Evolutionary conservation across 306 rosid genomes (phyloP).

Genomic region (Morella rubra): DNA sequence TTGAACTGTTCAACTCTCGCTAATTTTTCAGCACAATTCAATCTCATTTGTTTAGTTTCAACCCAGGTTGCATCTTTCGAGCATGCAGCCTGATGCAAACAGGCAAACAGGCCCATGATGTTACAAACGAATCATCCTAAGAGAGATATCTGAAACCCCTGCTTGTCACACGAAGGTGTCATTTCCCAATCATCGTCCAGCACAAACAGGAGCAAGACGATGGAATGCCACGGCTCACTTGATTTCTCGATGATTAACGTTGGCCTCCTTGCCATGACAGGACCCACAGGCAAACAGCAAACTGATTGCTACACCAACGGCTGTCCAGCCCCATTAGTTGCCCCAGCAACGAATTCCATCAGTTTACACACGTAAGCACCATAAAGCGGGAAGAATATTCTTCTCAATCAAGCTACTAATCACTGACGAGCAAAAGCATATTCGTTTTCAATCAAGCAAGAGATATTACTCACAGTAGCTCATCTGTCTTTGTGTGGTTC

Average conservation of each 20-base stretch:
- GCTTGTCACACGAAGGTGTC: too few species aligned
- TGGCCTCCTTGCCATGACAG: too few species aligned
- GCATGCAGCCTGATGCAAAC: background rate
- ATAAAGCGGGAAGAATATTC: too few species aligned
- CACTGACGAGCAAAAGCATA: background rate
- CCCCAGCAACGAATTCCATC: too few species aligned
- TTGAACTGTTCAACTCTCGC: too few species aligned
- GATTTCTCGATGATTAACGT: background rate
- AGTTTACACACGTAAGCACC: too few species aligned
- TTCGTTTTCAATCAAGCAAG: background rate
- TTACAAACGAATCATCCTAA: background rate
- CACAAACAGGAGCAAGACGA: background rate
- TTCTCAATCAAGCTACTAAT: background rate
- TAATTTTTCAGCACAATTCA: background rate
- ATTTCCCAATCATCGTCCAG: background rate
- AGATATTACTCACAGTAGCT: background rate
- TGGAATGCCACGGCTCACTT: background rate
- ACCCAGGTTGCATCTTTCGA: background rate
- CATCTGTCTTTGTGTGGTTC: too few species aligned
- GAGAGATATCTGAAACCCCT: background rate
- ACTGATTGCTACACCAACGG: background rate
- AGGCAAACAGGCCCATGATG: background rate
- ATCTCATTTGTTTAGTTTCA: background rate
- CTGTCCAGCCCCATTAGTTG: background rate
- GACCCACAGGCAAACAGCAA: background rate